phyloP scores from a whole-genome alignment of 768 basidiomycete genomes.

The Paxillus involutus region DNA sequence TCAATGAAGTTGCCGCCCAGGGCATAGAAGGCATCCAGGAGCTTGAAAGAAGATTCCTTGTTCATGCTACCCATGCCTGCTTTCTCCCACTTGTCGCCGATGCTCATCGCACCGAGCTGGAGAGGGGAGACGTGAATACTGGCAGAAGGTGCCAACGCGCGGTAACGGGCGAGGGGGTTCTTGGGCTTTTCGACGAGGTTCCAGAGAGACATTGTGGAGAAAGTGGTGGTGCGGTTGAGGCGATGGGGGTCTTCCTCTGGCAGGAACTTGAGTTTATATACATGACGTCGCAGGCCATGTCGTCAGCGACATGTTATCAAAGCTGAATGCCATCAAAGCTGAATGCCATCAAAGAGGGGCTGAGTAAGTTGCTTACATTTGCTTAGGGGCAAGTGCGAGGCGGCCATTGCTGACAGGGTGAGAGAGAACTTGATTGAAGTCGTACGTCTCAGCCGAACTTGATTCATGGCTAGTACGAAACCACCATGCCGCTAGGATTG shows the following conservation, averaged over 20 bases:
- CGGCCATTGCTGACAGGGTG: too few species aligned
- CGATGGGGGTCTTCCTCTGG: too few species aligned
- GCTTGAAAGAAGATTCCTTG: conserved; percentile 43
- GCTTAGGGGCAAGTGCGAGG: too few species aligned
- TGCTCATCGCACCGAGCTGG: conserved; percentile 42
- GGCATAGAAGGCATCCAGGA: conserved; percentile 45
- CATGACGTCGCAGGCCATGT: too few species aligned
- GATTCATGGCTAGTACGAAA: too few species aligned
- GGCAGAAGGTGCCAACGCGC: conserved; percentile 35
- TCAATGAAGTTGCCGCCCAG: conserved; percentile 51
- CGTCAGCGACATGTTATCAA: too few species aligned
- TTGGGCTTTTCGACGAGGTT: conserved; percentile 25
- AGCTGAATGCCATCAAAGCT: too few species aligned
- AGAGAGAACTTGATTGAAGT: too few species aligned
- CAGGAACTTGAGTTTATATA: neutral
- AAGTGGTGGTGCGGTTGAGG: neutral
- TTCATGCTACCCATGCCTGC: conserved; percentile 38
- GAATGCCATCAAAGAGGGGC: too few species aligned
- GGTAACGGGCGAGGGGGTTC: conserved; percentile 33
- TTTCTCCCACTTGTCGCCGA: conserved; percentile 39
- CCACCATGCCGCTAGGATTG: too few species aligned
- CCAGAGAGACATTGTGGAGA: conserved; percentile 3
- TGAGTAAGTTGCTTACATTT: too few species aligned
- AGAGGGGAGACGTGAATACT: conserved; percentile 44
- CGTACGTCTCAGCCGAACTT: too few species aligned